These are phyloP conservation scores for Dalbergia cochinchinensis DNA, from an alignment of 306 rosid genomes.

Conservation along the genomic window DNA sequence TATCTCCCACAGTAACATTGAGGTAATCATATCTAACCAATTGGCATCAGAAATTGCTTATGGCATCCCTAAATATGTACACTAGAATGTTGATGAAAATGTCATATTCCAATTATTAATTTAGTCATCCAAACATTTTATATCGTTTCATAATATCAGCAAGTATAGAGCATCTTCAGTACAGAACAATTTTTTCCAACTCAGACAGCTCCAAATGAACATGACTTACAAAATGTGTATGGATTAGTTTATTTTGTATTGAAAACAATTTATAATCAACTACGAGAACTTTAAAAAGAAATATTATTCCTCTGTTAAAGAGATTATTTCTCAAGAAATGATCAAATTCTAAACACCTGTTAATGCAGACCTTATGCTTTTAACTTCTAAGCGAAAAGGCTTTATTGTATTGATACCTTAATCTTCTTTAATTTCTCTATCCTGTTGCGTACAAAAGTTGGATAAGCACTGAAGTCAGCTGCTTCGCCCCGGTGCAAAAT, in stretches of 20 bases:
- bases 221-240: not conserved
- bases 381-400: not conserved
- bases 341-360: not conserved
- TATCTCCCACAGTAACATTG: constrained; percentile 1
- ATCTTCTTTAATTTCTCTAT: constrained; percentile 55
- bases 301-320: not conserved
- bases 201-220: not conserved
- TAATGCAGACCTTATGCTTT: not conserved
- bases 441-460: constrained; percentile 65
- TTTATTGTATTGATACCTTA: constrained; percentile 57
- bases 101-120: not conserved
- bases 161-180: constrained; percentile 1
- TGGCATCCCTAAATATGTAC: constrained; percentile 5
- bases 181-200: constrained; percentile 4
- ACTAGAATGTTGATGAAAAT: constrained; percentile 3
- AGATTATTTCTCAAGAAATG: not conserved
- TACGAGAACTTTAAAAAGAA: not conserved
- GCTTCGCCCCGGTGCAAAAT: constrained; percentile 52
- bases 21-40: constrained; percentile 33
- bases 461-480: constrained; percentile 57
- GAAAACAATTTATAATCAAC: not conserved
- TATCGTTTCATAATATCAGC: constrained; percentile 5
- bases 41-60: not conserved
- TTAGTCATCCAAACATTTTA: constrained; percentile 1
- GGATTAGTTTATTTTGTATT: not conserved